Conservation (phyloP, 257 asterid genomes). For the Jacaranda mimosifolia region DNA sequence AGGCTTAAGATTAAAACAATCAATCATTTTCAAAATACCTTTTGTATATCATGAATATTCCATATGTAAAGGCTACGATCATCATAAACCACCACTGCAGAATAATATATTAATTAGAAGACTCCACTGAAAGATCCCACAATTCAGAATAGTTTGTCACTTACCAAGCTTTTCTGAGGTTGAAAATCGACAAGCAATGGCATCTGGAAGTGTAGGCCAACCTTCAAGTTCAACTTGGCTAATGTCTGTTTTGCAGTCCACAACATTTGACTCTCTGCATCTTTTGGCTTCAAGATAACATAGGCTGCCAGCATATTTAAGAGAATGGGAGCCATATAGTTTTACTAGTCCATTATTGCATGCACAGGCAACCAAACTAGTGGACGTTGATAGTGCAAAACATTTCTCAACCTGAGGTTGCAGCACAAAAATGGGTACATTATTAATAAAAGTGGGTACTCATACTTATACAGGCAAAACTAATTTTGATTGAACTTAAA, state of each 20-base stretch:
- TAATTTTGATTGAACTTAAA: neutral
- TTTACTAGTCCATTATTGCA: slow-evolving; percentile 74
- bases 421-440: slow-evolving; percentile 8
- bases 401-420: slow-evolving; percentile 72
- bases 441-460: slow-evolving; percentile 14
- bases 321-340: slow-evolving; percentile 52
- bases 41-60: slow-evolving; percentile 55
- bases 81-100: slow-evolving; percentile 74
- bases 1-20: slow-evolving; percentile 13
- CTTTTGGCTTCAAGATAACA: slow-evolving; percentile 56
- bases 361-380: slow-evolving; percentile 72
- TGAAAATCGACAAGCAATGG: slow-evolving; percentile 81
- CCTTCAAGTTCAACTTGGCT: slow-evolving; percentile 40
- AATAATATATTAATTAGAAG: slow-evolving; percentile 39
- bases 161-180: slow-evolving; percentile 68
- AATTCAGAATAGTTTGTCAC: slow-evolving; percentile 39
- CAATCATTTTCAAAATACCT: slow-evolving; percentile 46
- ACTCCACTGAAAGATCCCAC: slow-evolving; percentile 27
- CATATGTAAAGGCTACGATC: slow-evolving; percentile 72
- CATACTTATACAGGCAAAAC: neutral
- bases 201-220: slow-evolving; percentile 59
- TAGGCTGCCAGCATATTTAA: slow-evolving; percentile 60
- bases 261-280: slow-evolving; percentile 43
- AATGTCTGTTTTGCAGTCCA: slow-evolving; percentile 37
- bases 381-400: slow-evolving; percentile 65